phyloP scores from a whole-genome alignment of 2,329 filamentous ascomycete species.

The Aureobasidium sp. region DNA sequence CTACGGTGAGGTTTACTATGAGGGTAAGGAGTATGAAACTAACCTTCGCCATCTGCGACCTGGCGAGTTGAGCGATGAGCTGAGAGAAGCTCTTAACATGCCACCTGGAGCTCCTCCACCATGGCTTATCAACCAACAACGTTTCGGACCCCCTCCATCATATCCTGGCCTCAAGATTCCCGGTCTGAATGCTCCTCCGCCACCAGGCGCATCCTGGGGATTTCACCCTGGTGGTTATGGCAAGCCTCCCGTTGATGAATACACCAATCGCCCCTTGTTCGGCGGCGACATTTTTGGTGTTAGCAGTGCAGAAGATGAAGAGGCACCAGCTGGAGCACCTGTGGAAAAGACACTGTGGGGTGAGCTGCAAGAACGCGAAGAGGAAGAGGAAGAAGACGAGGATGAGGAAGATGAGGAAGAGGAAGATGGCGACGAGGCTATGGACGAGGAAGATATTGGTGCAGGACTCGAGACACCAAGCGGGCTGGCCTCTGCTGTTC shows the following conservation, averaged over 20 bases:
- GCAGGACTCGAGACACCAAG: conserved; percentile 66
- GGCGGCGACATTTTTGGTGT: conserved; percentile 94
- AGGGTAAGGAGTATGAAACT: conserved; percentile 96
- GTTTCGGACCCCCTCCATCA: conserved; percentile 84
- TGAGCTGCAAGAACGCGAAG: conserved; percentile 73
- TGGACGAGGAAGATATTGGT: conserved; percentile 59
- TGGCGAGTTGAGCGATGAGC: conserved; percentile 79
- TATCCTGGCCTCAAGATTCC: conserved; percentile 95
- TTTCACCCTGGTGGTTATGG: conserved; percentile 94
- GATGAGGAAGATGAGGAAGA: conserved; percentile 58
- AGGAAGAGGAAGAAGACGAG: conserved; percentile 62
- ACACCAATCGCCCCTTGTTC: conserved; percentile 73
- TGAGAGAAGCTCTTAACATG: conserved; percentile 91
- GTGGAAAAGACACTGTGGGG: conserved; percentile 89
- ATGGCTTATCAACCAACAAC: conserved; percentile 95
- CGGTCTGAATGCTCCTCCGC: conserved; percentile 87
- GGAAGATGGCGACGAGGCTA: conserved; percentile 71
- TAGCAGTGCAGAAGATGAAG: conserved; percentile 53
- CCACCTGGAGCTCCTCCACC: conserved; percentile 86
- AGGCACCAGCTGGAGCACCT: conserved; percentile 57
- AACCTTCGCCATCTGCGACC: conserved; percentile 85
- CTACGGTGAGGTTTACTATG: conserved; percentile 98
- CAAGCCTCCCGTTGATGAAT: conserved; percentile 90
- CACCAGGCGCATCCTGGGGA: conserved; percentile 83
- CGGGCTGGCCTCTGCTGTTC: conserved; percentile 71